These are phyloP conservation scores for Phytophthora litchii DNA, from an alignment of 352 stramenopile species.

Conservation along the genomic window DNA sequence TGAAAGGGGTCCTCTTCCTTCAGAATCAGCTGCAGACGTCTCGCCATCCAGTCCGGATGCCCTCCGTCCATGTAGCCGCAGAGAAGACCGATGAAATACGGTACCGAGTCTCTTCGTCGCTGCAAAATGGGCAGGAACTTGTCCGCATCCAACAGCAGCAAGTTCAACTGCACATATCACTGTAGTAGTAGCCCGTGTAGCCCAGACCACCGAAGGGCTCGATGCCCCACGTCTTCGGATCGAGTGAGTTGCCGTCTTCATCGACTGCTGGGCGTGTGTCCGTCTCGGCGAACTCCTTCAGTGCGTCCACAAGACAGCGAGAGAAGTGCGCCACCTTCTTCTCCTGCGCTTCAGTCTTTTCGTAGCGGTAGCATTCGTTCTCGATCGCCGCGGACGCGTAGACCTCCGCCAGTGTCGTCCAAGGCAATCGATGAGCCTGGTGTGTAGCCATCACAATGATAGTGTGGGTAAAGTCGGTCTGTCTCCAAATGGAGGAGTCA, in stretches of 20 bases:
- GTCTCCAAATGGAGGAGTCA: too few species aligned
- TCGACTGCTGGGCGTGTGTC: slow-evolving; percentile 25
- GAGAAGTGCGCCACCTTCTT: slow-evolving; percentile 39
- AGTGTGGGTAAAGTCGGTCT: too few species aligned
- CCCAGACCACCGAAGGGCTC: slow-evolving; percentile 1
- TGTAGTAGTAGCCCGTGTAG: slow-evolving; percentile 35
- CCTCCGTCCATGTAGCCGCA: slow-evolving; percentile 30
- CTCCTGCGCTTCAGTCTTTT: slow-evolving; percentile 12
- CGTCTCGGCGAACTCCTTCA: slow-evolving; percentile 33
- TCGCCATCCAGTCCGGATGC: slow-evolving; percentile 22
- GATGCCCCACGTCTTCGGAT: slow-evolving; percentile 33
- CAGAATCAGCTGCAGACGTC: slow-evolving; percentile 9
- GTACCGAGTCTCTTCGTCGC: slow-evolving; percentile 1
- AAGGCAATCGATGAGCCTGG: slow-evolving; percentile 37
- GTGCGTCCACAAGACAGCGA: slow-evolving; percentile 25
- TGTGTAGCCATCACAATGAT: slow-evolving; percentile 38
- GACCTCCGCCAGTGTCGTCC: slow-evolving; percentile 28
- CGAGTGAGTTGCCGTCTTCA: slow-evolving; percentile 28
- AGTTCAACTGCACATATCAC: slow-evolving; percentile 42
- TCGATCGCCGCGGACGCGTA: slow-evolving; percentile 1
- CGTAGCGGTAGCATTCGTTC: slow-evolving; percentile 12
- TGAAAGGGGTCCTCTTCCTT: not conserved
- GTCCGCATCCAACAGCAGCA: slow-evolving; percentile 35
- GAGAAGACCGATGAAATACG: slow-evolving; percentile 17
- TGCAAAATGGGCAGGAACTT: slow-evolving; percentile 31